Evolutionary conservation across 345 rosid genomes (phyloP).

Genomic region (Euphorbia peplus): DNA sequence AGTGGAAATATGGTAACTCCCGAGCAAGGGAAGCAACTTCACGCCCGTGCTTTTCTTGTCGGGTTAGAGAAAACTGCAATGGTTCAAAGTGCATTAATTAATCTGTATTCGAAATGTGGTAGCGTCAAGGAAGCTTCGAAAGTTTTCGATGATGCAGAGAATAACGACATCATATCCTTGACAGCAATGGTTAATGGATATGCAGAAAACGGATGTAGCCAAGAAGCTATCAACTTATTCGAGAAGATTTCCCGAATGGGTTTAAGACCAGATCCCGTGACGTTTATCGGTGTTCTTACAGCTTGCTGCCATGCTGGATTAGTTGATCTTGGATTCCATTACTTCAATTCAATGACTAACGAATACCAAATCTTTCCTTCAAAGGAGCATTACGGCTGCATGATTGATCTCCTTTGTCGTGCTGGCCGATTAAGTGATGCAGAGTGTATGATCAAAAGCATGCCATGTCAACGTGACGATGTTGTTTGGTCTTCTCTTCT

Average conservation of each 20-base stretch:
- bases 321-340: conserved; percentile 68
- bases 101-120: conserved; percentile 92
- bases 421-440: conserved; percentile 73
- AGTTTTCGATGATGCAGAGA: conserved; percentile 52
- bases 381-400: conserved; percentile 88
- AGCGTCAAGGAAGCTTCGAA: conserved; percentile 62
- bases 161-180: conserved; percentile 58
- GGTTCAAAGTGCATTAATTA: conserved; percentile 63
- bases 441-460: conserved; percentile 61
- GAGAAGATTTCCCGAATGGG: conserved; percentile 52
- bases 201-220: conserved; percentile 82
- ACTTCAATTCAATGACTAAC: conserved; percentile 59
- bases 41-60: conserved; percentile 49
- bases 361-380: conserved; percentile 46
- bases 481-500: conserved; percentile 88
- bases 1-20: conserved; percentile 73
- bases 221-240: conserved; percentile 68
- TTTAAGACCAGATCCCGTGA: conserved; percentile 67
- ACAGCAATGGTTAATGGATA: conserved; percentile 89
- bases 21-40: conserved; percentile 83
- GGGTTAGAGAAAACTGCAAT: conserved; percentile 53
- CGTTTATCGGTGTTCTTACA: conserved; percentile 75
- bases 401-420: conserved; percentile 83
- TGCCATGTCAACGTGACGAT: conserved; percentile 67
- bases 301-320: conserved; percentile 85